A percentile compares a stretch with the other conserved stretches of the same genome.
Evolutionary conservation across 2,329 filamentous ascomycete species (phyloP).

Genomic region (Talaromyces sp.): DNA sequence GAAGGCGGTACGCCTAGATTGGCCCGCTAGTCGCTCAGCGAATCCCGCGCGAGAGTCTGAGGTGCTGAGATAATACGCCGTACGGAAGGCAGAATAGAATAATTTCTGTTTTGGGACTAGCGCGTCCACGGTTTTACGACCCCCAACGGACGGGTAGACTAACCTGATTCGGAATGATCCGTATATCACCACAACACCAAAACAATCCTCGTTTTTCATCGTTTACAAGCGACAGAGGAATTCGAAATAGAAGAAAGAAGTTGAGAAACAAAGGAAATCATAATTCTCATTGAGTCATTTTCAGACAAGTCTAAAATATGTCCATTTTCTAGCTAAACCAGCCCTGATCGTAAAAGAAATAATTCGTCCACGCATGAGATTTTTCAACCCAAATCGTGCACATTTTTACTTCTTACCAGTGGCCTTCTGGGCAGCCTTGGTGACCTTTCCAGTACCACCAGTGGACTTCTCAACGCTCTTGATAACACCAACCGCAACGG

Average conservation of each 20-base stretch:
- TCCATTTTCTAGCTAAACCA: slow-evolving; percentile 7
- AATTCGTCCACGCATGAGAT: slow-evolving; percentile 3
- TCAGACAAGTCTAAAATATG: slow-evolving; percentile 9
- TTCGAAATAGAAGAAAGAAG: background rate
- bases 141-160: background rate
- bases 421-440: slow-evolving; percentile 61
- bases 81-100: no score
- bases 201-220: no score
- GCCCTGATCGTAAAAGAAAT: slow-evolving; percentile 5
- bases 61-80: no score
- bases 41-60: no score
- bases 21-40: no score
- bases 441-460: slow-evolving; percentile 56
- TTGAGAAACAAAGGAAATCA: slow-evolving; percentile 9
- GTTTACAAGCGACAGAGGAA: background rate
- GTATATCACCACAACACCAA: background rate
- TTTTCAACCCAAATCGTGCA: slow-evolving; percentile 1
- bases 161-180: background rate
- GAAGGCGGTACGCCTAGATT: no score
- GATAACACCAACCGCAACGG: slow-evolving; percentile 84
- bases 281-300: slow-evolving; percentile 13
- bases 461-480: slow-evolving; percentile 71
- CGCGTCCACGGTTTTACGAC: no score
- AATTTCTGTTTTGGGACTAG: no score
- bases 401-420: slow-evolving; percentile 61